A percentile compares a stretch with the other conserved stretches of the same genome.
Evolutionary conservation across 2,329 filamentous ascomycete genomes (phyloP).

Genomic region (Ophiostoma himal-ulmi): DNA sequence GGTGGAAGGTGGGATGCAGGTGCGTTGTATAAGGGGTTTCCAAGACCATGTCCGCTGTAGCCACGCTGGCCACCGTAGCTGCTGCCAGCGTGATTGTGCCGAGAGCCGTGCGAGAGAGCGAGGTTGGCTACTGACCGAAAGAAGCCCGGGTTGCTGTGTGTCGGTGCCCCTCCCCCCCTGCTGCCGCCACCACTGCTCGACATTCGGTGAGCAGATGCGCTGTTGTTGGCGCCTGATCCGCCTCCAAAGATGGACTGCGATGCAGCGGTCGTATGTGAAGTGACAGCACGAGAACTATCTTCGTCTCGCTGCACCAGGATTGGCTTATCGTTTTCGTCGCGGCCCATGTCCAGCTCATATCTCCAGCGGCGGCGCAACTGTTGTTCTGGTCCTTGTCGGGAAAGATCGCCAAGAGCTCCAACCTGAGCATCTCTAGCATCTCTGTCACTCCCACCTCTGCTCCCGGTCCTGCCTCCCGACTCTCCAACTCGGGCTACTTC

Average conservation of each 20-base stretch:
- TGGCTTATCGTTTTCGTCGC: constrained; percentile 68
- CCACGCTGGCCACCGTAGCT: constrained; percentile 32
- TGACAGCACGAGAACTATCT: constrained; percentile 31
- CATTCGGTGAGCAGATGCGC: constrained; percentile 39
- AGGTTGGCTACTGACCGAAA: constrained; percentile 86
- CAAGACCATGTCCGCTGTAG: constrained; percentile 30
- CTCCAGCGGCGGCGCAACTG: constrained; percentile 58
- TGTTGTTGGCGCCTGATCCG: constrained; percentile 39
- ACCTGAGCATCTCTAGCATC: constrained; percentile 48
- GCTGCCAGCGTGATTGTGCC: constrained; percentile 31
- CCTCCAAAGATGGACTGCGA: constrained; percentile 54
- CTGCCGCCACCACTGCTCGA: constrained; percentile 29
- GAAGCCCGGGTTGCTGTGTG: constrained; percentile 47
- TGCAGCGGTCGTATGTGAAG: constrained; percentile 22
- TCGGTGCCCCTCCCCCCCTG: constrained; percentile 32
- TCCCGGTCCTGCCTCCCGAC: constrained; percentile 35
- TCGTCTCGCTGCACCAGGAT: constrained; percentile 79
- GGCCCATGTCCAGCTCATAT: constrained; percentile 78
- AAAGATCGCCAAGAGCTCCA: neutral
- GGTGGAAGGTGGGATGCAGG: constrained; percentile 33
- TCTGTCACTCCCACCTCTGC: constrained; percentile 38
- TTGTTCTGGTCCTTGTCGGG: constrained; percentile 29
- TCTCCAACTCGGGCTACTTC: constrained; percentile 53
- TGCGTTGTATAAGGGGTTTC: constrained; percentile 20
- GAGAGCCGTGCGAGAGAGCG: constrained; percentile 45